phyloP scores from a whole-genome alignment of 495 filamentous ascomycete species.

The Neurospora sp. region DNA sequence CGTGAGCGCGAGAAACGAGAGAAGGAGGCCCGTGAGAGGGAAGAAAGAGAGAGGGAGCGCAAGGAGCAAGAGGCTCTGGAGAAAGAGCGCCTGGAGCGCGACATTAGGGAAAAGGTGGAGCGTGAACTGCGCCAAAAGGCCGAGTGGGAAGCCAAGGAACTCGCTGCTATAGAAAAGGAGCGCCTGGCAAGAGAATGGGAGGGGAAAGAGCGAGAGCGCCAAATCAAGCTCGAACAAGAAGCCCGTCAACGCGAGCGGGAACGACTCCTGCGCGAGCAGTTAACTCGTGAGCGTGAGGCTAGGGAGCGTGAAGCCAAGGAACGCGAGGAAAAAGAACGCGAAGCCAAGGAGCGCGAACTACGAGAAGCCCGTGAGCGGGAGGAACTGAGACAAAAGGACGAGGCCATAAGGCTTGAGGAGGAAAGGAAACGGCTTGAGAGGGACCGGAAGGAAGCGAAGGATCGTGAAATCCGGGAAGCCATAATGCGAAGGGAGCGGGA shows the following conservation, averaged over 20 bases:
- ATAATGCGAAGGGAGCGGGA: constrained; percentile 33
- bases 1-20: constrained; percentile 43
- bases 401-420: constrained; percentile 12
- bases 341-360: neutral
- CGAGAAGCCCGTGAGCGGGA: constrained; percentile 1
- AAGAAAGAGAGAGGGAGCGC: constrained; percentile 26
- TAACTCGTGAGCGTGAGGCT: constrained; percentile 30
- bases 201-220: constrained; percentile 22
- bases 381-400: constrained; percentile 4
- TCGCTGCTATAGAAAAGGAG: constrained; percentile 20
- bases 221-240: constrained; percentile 10
- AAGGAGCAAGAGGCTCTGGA: constrained; percentile 28
- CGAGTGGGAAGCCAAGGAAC: constrained; percentile 15
- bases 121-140: constrained; percentile 23
- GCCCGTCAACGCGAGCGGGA: constrained; percentile 19
- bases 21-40: constrained; percentile 34
- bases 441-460: constrained; percentile 20
- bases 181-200: constrained; percentile 34
- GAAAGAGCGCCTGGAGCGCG: constrained; percentile 38
- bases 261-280: constrained; percentile 26
- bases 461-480: constrained; percentile 19
- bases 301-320: constrained; percentile 26
- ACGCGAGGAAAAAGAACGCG: constrained; percentile 25
- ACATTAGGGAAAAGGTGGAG: constrained; percentile 34
- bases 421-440: constrained; percentile 29